Base-by-base conservation (phyloP, 345 rosid species). In the Acer negundo region DNA sequence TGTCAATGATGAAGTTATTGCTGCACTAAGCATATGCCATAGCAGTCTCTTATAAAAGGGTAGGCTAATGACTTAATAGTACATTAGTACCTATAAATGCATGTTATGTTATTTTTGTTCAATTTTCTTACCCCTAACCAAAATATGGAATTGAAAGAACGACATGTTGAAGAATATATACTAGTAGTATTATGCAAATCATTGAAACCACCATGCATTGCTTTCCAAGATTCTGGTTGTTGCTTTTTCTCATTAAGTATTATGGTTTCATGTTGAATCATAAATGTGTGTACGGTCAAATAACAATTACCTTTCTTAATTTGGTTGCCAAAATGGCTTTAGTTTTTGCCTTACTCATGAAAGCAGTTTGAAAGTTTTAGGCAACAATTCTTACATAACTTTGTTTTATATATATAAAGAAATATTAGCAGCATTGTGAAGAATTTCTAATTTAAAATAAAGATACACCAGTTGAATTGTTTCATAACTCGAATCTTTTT, bases 401-500 rank as follows among this genome's bases (percentile, higher is more conserved):
- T 67, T 67, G 1, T 67, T 1, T 28, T 28, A 28, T 28, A 19
- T 16, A 11, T 38, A 8, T 7, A 6, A 40, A 38, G 9, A 67
- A 38, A 40, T 67, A 35, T 40, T 40, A 19, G 47, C 46, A 38
- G 22, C 28, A 9, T 13, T 35, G 59, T 62, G 31, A 47, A 26
- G 38, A 61, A 40, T 63, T 11, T 56, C 44, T 28, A 23, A 31
- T 66, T 58, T 58, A 6, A 8, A 17, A 58, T 17, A 3, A 72
- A 49, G 40, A 42, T 1, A 35, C 20, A 49, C 23, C 49, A 7
- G 23, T 23, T 62, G 56, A 59, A 19, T 55, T 55, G 24, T 58
- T 77, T 68, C 42, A 9, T 38, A 56, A 23, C 22, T 47, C 9
- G 24, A 62, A 44, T 58, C 61, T 62, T 63, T 26, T 77, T 78